phyloP scores from a whole-genome alignment of 805 yeast species.

The Candida hungchunana region DNA sequence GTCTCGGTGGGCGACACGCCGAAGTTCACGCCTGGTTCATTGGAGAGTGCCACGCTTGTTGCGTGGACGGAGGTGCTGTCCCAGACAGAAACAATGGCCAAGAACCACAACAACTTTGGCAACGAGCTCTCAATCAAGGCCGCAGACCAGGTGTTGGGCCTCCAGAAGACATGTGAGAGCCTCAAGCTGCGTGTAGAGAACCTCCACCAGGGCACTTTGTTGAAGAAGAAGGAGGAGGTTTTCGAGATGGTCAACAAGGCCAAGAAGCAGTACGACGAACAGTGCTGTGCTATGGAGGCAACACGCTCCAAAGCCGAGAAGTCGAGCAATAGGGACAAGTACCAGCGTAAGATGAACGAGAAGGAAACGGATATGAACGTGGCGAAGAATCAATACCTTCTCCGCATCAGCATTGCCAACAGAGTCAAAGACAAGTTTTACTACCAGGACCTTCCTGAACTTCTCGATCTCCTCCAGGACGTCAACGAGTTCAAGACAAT shows the following conservation, averaged over 20 bases:
- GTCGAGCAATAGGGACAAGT: slow-evolving; percentile 46
- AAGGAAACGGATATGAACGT: slow-evolving; percentile 79
- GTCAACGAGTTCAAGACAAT: slow-evolving; percentile 75
- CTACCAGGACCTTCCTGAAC: slow-evolving; percentile 90
- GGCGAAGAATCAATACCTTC: slow-evolving; percentile 79
- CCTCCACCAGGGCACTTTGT: slow-evolving; percentile 52
- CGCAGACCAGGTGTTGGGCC: slow-evolving; percentile 52
- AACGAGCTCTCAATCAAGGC: slow-evolving; percentile 56
- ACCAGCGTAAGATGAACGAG: slow-evolving; percentile 46
- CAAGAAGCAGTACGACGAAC: slow-evolving; percentile 74
- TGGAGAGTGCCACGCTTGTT: slow-evolving; percentile 81
- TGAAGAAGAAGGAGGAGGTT: slow-evolving; percentile 34
- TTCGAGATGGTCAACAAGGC: slow-evolving; percentile 30
- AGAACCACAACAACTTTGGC: slow-evolving; percentile 57
- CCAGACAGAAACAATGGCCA: slow-evolving; percentile 77
- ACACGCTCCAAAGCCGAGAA: slow-evolving; percentile 73
- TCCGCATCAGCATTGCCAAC: slow-evolving; percentile 80
- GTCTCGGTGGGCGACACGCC: slow-evolving; percentile 92
- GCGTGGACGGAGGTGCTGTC: slow-evolving; percentile 87
- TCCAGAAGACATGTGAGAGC: slow-evolving; percentile 49
- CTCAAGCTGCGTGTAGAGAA: slow-evolving; percentile 52
- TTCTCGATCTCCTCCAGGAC: slow-evolving; percentile 80
- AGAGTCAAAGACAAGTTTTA: slow-evolving; percentile 88
- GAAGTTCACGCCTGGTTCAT: slow-evolving; percentile 87
- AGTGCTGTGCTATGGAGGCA: slow-evolving; percentile 76